These are phyloP conservation scores for Coniochaeta prunicola DNA, from an alignment of 2,329 filamentous ascomycete species.

Conservation along the genomic window DNA sequence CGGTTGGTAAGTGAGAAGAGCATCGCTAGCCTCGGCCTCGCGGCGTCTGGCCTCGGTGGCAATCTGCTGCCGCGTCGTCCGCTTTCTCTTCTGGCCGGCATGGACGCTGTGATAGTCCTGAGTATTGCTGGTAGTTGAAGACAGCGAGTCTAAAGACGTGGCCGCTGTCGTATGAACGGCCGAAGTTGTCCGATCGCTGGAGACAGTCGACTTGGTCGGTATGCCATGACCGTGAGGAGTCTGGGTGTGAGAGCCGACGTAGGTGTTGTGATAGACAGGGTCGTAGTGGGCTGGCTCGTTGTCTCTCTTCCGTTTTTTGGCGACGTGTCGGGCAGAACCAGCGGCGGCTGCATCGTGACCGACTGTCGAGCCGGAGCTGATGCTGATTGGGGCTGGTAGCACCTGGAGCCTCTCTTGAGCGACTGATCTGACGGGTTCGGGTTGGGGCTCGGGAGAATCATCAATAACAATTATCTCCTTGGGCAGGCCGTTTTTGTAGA, in stretches of 20 bases:
- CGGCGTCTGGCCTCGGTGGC: conserved; percentile 76
- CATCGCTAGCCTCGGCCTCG: conserved; percentile 65
- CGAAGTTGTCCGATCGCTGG: conserved; percentile 77
- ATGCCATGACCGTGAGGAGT: conserved; percentile 62
- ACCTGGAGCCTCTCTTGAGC: conserved; percentile 18
- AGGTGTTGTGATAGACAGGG: conserved; percentile 61
- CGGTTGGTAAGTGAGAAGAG: conserved; percentile 73
- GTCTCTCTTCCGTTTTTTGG: conserved; percentile 67
- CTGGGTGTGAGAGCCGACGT: conserved; percentile 63
- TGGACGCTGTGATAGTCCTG: conserved; percentile 60
- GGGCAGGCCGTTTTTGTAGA: conserved; percentile 76
- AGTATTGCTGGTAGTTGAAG: conserved; percentile 36
- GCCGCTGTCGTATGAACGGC: conserved; percentile 78
- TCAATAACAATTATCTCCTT: conserved; percentile 83
- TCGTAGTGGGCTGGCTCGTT: conserved; percentile 53
- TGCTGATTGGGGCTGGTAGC: conserved; percentile 23
- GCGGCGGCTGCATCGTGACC: conserved; percentile 15
- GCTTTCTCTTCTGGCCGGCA: conserved; percentile 84
- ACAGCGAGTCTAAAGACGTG: conserved; percentile 72
- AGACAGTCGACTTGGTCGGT: conserved; percentile 63
- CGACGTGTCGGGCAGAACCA: conserved; percentile 39
- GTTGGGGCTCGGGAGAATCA: conserved; percentile 57
- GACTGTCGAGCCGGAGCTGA: conserved; percentile 22
- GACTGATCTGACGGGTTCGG: not conserved
- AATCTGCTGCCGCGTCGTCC: conserved; percentile 69